These are phyloP conservation scores for Termitomyces sp. DNA, from an alignment of 768 basidiomycete genomes.

Conservation along the genomic window DNA sequence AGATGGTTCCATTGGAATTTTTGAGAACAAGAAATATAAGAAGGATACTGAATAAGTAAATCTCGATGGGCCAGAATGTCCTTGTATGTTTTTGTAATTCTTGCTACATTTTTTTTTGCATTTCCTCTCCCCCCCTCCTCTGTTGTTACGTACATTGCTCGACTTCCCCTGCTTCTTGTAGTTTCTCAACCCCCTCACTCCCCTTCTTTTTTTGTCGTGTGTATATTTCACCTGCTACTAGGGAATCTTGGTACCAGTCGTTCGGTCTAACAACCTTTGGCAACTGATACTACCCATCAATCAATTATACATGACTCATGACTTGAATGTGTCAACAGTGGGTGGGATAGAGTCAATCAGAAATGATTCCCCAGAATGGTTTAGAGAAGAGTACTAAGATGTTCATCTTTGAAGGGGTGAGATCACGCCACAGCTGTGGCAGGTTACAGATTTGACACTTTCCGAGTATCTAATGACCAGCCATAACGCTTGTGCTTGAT, in stretches of 20 bases:
- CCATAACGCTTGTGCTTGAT: no score
- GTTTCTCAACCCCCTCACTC: no score
- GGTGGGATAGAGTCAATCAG: no score
- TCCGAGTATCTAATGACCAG: no score
- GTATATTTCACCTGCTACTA: neutral
- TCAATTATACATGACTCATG: neutral
- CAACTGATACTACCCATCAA: neutral
- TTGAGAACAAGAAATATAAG: neutral
- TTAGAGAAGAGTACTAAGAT: no score
- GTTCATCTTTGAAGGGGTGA: neutral
- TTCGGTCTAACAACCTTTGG: neutral
- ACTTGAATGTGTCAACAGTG: neutral
- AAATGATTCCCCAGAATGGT: no score
- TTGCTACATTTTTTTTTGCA: neutral
- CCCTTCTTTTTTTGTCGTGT: neutral
- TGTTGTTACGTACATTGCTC: neutral
- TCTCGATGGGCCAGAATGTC: neutral
- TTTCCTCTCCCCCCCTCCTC: no score
- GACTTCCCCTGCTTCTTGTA: neutral
- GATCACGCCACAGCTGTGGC: no score
- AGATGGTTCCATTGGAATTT: slow-evolving; percentile 2
- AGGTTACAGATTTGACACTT: no score
- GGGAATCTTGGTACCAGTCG: neutral
- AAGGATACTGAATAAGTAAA: neutral
- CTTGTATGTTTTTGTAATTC: neutral